These are phyloP conservation scores for Eudorina sp. DNA, from an alignment of 139 green algal genomes.

Conservation along the genomic window DNA sequence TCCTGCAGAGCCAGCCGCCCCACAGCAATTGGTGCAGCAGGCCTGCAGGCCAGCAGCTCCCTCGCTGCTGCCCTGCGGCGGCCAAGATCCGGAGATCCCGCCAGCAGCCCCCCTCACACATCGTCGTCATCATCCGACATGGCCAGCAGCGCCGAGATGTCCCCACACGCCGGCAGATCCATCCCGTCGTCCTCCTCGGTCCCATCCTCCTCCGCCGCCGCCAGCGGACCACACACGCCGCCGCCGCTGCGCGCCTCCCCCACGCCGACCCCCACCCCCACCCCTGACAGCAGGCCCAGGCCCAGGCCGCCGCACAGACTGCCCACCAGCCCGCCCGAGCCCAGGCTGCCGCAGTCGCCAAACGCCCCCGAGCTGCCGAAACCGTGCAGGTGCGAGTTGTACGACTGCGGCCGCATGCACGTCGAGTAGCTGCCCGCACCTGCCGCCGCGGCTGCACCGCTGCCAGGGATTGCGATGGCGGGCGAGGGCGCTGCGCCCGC, in stretches of 20 bases:
- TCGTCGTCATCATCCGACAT: conserved; percentile 63
- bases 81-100: background rate
- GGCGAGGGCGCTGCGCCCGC: background rate
- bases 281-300: background rate
- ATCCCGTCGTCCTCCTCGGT: conserved; percentile 4
- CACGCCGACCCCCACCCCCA: background rate
- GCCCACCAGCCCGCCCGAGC: background rate
- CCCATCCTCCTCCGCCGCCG: background rate
- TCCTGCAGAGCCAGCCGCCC: background rate
- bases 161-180: conserved; percentile 51
- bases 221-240: background rate
- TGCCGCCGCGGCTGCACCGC: background rate
- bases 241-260: background rate
- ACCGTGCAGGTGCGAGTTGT: background rate
- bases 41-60: background rate
- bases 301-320: conserved; percentile 28
- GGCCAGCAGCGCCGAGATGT: conserved; percentile 48
- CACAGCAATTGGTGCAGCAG: background rate
- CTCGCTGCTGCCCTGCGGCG: too few relatives aligned
- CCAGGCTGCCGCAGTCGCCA: background rate
- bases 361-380: background rate
- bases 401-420: background rate
- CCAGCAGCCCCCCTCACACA: background rate
- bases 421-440: too few relatives aligned
- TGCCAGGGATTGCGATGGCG: conserved; percentile 27